Evolutionary conservation across 768 basidiomycete genomes (phyloP).

Genomic region (Xanthoconium purpureum): DNA sequence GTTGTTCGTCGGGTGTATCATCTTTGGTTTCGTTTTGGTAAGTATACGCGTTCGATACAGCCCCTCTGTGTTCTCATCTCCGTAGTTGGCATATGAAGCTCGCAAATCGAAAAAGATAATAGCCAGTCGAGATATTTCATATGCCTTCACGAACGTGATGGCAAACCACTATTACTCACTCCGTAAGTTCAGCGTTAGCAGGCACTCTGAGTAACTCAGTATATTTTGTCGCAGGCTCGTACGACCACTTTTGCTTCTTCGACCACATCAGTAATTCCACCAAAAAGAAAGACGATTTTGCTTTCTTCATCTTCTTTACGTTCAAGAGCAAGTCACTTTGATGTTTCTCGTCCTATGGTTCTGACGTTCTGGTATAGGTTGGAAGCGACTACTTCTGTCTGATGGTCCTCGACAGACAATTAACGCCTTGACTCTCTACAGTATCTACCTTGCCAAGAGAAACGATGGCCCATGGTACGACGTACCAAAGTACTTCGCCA

Average conservation of each 20-base stretch:
- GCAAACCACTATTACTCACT: conserved; percentile 96
- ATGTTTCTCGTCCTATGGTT: neutral
- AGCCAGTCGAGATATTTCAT: conserved; percentile 93
- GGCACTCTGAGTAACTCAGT: neutral
- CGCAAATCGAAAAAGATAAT: conserved; percentile 94
- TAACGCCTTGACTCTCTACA: conserved; percentile 95
- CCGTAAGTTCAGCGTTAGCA: conserved; percentile 48
- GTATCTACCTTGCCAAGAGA: conserved; percentile 68
- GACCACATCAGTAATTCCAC: conserved; percentile 94
- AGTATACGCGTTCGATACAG: conserved; percentile 22
- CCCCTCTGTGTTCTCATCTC: conserved; percentile 7
- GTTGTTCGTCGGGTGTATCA: conserved; percentile 97
- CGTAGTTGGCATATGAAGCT: conserved; percentile 84
- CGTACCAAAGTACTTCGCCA: conserved; percentile 73
- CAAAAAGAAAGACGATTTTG: conserved; percentile 95
- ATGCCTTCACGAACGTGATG: conserved; percentile 97
- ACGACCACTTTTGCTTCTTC: conserved; percentile 98
- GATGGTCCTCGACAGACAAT: conserved; percentile 97
- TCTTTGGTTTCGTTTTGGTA: conserved; percentile 94
- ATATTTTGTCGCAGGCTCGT: conserved; percentile 59
- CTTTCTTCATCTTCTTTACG: conserved; percentile 98
- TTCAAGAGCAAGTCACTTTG: conserved; percentile 79
- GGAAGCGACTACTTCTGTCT: conserved; percentile 86
- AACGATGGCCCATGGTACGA: conserved; percentile 60
- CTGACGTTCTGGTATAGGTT: conserved; percentile 44